These are phyloP conservation scores for Boletus rubroflammeus DNA, from an alignment of 768 basidiomycete genomes.

Conservation along the genomic window DNA sequence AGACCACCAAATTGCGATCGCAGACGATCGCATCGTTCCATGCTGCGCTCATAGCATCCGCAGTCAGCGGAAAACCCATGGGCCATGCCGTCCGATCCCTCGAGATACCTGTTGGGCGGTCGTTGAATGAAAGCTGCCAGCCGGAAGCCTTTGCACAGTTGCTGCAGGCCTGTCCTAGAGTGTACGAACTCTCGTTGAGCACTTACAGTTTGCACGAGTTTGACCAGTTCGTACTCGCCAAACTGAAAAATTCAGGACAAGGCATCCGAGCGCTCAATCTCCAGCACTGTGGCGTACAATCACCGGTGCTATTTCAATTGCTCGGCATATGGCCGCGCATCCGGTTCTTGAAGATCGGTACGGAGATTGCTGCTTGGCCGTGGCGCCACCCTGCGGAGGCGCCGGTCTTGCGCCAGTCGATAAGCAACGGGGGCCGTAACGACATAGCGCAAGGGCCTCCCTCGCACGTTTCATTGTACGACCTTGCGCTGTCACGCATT, in stretches of 20 bases:
- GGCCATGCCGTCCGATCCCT: conserved; percentile 22
- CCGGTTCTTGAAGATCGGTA: conserved; percentile 37
- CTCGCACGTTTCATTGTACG: conserved; percentile 33
- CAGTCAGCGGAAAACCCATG: conserved; percentile 13
- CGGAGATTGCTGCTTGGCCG: conserved; percentile 36
- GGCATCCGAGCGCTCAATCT: conserved; percentile 34
- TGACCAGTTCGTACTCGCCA: conserved; percentile 21
- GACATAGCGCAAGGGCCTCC: conserved; percentile 3
- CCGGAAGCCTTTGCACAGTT: conserved; percentile 13
- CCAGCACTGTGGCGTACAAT: conserved; percentile 36
- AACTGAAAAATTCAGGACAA: conserved; percentile 21
- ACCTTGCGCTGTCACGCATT: conserved; percentile 38
- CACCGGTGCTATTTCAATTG: conserved; percentile 42
- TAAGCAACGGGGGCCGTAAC: not conserved
- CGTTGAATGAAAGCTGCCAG: conserved; percentile 1
- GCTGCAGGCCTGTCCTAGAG: conserved; percentile 27
- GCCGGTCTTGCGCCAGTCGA: conserved; percentile 6
- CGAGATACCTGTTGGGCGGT: conserved; percentile 16
- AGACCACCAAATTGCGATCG: conserved; percentile 8
- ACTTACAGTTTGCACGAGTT: conserved; percentile 29
- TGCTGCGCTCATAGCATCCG: conserved; percentile 15
- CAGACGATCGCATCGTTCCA: conserved; percentile 9
- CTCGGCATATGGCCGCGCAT: conserved; percentile 37
- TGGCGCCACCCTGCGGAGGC: conserved; percentile 22
- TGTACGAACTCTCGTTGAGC: conserved; percentile 35